Evolutionary conservation across 164 flowering plant genomes (phyloP).

Genomic region (Buxus sempervirens): DNA sequence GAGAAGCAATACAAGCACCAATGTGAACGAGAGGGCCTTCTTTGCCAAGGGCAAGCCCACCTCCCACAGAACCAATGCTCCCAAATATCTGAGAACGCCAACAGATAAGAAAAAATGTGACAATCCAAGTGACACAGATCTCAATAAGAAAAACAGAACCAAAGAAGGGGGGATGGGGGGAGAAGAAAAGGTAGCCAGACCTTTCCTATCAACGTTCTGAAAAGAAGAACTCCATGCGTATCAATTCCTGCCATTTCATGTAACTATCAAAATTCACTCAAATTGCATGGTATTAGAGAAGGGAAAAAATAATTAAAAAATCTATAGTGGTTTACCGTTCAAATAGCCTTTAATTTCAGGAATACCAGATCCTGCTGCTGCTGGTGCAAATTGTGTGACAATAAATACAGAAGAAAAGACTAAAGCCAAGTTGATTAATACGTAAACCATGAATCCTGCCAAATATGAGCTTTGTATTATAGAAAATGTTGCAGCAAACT

Average conservation of each 20-base stretch:
- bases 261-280: slow-evolving; percentile 15
- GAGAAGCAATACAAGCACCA: slow-evolving; percentile 99
- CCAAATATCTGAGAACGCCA: slow-evolving; percentile 68
- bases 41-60: slow-evolving; percentile 96
- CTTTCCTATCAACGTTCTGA: slow-evolving; percentile 97
- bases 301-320: neutral
- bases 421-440: slow-evolving; percentile 65
- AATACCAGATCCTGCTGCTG: slow-evolving; percentile 96
- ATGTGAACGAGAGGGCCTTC: slow-evolving; percentile 99
- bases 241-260: slow-evolving; percentile 66
- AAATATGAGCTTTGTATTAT: slow-evolving; percentile 86
- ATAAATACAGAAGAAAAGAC: slow-evolving; percentile 89
- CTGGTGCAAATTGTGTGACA: slow-evolving; percentile 87
- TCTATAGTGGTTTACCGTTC: slow-evolving; percentile 64
- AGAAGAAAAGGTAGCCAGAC: slow-evolving; percentile 35
- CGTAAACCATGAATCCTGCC: slow-evolving; percentile 77
- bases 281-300: neutral
- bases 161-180: no score
- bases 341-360: slow-evolving; percentile 98
- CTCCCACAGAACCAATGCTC: slow-evolving; percentile 99
- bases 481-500: slow-evolving; percentile 69
- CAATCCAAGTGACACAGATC: neutral
- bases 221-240: slow-evolving; percentile 84
- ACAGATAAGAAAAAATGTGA: slow-evolving; percentile 6
- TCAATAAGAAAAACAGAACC: slow-evolving; percentile 3